Evolutionary conservation across 768 basidiomycete genomes (phyloP), one percentile per base, ranked within the genome.

Genomic region (Vararia minispora): DNA sequence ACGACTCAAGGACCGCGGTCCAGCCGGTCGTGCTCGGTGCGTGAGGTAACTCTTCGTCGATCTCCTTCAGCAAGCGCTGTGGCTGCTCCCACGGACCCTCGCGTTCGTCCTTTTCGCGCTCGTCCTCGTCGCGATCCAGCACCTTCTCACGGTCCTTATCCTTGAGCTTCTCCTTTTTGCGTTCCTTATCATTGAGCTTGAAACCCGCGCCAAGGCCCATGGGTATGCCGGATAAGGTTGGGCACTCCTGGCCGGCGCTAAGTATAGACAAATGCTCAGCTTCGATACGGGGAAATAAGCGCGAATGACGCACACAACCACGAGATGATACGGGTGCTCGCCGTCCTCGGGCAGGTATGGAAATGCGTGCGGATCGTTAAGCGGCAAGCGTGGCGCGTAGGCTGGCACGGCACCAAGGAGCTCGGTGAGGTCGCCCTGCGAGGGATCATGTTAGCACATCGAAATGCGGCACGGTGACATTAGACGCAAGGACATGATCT

Each of bases 121-220:
- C 40, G 8, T 47, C 43, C 6, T 66, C 62, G 35, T 58, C 40
- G 2, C 27, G 33, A 4, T 55, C 53, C 32, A 52, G 52, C 5
- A 62, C 62, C 25, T 22, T 52, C 48, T 56, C 58, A 46, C 49
- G 25, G 24, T 64, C 50, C 26, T 40, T 62, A 41, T 52, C 63
- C 36, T 52, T 65, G 16, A 58, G 53, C 37, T 53, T 59, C 4
- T 62, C 60, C 37, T 58, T 62, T n/a, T 52, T 54, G 4, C 32
- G 40, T 11, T n/a, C n/a, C n/a, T n/a, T n/a, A n/a, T n/a, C n/a
- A n/a, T 71, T 65, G n/a, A 78, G 63, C 52, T 77, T 85, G 57
- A 86, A 76, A 30, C 81, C 79, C 16, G 84, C 84, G 27, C 78
- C 79, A 6, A 87, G 59, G 10, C 79, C 84, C 72, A 79, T 76